phyloP scores from a whole-genome alignment of 805 yeast genomes.

The Ascoidea tarda region DNA sequence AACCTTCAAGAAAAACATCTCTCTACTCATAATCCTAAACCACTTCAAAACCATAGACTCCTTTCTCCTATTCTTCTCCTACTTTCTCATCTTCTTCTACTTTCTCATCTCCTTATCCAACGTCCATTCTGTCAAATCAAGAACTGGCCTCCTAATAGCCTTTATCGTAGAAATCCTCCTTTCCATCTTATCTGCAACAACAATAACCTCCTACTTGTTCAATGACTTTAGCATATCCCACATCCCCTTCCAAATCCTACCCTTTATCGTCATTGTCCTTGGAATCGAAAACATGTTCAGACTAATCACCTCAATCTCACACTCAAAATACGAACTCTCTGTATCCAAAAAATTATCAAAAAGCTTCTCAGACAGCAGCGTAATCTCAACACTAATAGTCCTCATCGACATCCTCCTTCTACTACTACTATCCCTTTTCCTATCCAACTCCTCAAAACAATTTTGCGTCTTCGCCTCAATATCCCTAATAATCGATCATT shows the following conservation, averaged over 20 bases:
- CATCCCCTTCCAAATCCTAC: conserved; percentile 24
- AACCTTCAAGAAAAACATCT: not conserved
- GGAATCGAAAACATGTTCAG: conserved; percentile 35
- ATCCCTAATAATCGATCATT: conserved; percentile 42
- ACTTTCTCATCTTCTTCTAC: conserved; percentile 18
- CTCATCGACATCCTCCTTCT: conserved; percentile 16
- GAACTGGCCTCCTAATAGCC: conserved; percentile 30
- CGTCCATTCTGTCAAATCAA: conserved; percentile 28
- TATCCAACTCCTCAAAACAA: conserved; percentile 21
- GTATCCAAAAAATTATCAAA: conserved; percentile 23
- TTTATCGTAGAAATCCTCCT: conserved; percentile 25
- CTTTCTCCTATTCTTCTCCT: conserved; percentile 14
- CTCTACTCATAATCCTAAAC: conserved; percentile 8
- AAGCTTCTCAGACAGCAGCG: conserved; percentile 22
- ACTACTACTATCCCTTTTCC: conserved; percentile 16
- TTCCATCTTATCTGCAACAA: conserved; percentile 26
- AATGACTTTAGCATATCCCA: conserved; percentile 18
- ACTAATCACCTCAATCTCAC: conserved; percentile 24
- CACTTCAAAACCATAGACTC: conserved; percentile 13
- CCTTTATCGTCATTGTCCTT: conserved; percentile 26
- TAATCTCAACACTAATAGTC: conserved; percentile 24
- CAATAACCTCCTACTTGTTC: conserved; percentile 25
- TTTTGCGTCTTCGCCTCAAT: conserved; percentile 31
- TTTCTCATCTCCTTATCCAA: conserved; percentile 24
- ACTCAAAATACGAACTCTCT: conserved; percentile 25